Evolutionary conservation across 1,139 yeast species (phyloP).

Genomic region (Geotrichum candidum): DNA sequence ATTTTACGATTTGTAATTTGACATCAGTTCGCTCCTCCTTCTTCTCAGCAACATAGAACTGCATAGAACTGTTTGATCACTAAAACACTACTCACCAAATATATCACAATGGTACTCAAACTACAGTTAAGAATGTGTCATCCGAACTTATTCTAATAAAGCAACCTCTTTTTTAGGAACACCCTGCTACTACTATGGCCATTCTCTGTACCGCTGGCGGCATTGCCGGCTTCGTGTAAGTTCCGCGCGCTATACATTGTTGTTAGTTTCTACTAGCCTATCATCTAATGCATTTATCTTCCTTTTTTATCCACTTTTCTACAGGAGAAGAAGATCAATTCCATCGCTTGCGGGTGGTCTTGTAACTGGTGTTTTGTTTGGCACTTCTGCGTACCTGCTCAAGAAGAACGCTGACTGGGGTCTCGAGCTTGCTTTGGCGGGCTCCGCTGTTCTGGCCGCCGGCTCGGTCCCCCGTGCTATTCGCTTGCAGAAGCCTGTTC

Average conservation of each 20-base stretch:
- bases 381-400: slow-evolving; percentile 71
- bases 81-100: not conserved
- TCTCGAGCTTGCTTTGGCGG: slow-evolving; percentile 69
- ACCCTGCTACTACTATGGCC: slow-evolving; percentile 70
- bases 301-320: not conserved
- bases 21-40: no score
- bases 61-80: no score
- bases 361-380: slow-evolving; percentile 62
- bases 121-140: not conserved
- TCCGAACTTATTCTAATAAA: not conserved
- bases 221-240: slow-evolving; percentile 54
- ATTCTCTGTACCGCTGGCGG: slow-evolving; percentile 76
- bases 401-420: slow-evolving; percentile 73
- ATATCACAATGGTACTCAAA: not conserved
- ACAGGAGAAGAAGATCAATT: slow-evolving; percentile 58
- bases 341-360: slow-evolving; percentile 81
- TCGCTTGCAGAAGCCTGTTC: slow-evolving; percentile 66
- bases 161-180: slow-evolving; percentile 45
- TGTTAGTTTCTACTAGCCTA: not conserved
- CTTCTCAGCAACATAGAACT: no score
- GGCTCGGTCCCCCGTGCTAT: slow-evolving; percentile 69
- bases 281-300: not conserved
- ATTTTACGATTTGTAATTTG: no score
- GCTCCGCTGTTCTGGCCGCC: slow-evolving; percentile 56
- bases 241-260: slow-evolving; percentile 5